These are phyloP conservation scores for Debaryomyces subglobosus DNA, from an alignment of 1,139 yeast species.

Conservation along the genomic window DNA sequence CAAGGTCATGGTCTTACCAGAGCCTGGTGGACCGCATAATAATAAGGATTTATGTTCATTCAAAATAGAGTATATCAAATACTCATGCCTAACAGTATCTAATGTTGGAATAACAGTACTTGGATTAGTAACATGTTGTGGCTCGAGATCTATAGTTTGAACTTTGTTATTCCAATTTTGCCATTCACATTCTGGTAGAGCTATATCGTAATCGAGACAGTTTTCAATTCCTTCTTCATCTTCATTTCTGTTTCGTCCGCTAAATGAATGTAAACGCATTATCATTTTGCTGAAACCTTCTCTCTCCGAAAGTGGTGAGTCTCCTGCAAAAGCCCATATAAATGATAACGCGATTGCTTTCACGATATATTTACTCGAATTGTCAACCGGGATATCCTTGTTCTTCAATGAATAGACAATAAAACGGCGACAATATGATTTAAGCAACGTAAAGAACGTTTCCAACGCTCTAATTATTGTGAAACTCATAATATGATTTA, in stretches of 20 bases:
- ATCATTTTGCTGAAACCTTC: conserved; percentile 40
- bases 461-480: conserved; percentile 40
- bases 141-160: conserved; percentile 53
- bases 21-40: conserved; percentile 96
- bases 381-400: conserved; percentile 19
- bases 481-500: conserved; percentile 60
- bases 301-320: conserved; percentile 44
- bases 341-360: conserved; percentile 49
- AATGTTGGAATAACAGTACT: conserved; percentile 75
- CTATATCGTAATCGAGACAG: conserved; percentile 49
- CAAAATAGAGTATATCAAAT: conserved; percentile 58
- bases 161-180: conserved; percentile 48
- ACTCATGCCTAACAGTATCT: conserved; percentile 75
- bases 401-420: conserved; percentile 16
- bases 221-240: conserved; percentile 7
- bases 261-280: conserved; percentile 20
- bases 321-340: conserved; percentile 77
- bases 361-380: conserved; percentile 32
- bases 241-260: conserved; percentile 16
- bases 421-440: conserved; percentile 26
- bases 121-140: conserved; percentile 65
- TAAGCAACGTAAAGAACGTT: conserved; percentile 36
- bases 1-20: conserved; percentile 94
- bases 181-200: conserved; percentile 56
- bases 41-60: conserved; percentile 63